Evolutionary conservation across 345 rosid species (phyloP).

Genomic region (Garcia nutans): DNA sequence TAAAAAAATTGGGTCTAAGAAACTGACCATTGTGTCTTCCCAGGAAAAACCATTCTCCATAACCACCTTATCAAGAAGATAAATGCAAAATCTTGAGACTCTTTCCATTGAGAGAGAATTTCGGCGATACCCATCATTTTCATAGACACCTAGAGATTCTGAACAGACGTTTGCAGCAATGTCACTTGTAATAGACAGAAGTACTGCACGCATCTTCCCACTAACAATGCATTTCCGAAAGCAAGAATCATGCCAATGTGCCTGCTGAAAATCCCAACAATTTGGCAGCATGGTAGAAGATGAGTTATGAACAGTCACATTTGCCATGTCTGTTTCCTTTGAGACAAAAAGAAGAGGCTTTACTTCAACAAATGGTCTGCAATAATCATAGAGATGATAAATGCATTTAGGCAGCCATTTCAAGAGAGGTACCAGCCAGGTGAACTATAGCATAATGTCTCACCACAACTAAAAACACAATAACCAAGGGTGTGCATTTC

Average conservation of each 20-base stretch:
- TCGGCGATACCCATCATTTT: slow-evolving; percentile 20
- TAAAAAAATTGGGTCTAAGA: background rate
- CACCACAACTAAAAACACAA: background rate
- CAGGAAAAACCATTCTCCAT: slow-evolving; percentile 57
- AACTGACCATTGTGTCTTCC: slow-evolving; percentile 70
- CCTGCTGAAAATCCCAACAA: slow-evolving; percentile 60
- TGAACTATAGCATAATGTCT: background rate
- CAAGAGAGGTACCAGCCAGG: slow-evolving; percentile 1
- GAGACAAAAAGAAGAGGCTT: slow-evolving; percentile 73
- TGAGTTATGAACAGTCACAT: slow-evolving; percentile 29
- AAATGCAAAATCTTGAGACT: slow-evolving; percentile 63
- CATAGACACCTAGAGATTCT: slow-evolving; percentile 19
- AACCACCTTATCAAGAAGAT: slow-evolving; percentile 64
- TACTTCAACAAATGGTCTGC: slow-evolving; percentile 85
- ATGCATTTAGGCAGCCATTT: background rate
- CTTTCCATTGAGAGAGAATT: slow-evolving; percentile 40
- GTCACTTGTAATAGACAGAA: slow-evolving; percentile 57
- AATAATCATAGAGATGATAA: slow-evolving; percentile 20
- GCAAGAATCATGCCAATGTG: slow-evolving; percentile 79
- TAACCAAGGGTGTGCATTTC: background rate
- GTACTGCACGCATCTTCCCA: slow-evolving; percentile 57
- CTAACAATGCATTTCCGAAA: slow-evolving; percentile 62
- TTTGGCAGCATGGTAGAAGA: slow-evolving; percentile 23
- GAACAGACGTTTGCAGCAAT: slow-evolving; percentile 44
- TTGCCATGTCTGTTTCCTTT: slow-evolving; percentile 38